Evolutionary conservation across 768 basidiomycete species (phyloP), one percentile per base, ranked within the genome.

Genomic region (Macrocybe gigantea): DNA sequence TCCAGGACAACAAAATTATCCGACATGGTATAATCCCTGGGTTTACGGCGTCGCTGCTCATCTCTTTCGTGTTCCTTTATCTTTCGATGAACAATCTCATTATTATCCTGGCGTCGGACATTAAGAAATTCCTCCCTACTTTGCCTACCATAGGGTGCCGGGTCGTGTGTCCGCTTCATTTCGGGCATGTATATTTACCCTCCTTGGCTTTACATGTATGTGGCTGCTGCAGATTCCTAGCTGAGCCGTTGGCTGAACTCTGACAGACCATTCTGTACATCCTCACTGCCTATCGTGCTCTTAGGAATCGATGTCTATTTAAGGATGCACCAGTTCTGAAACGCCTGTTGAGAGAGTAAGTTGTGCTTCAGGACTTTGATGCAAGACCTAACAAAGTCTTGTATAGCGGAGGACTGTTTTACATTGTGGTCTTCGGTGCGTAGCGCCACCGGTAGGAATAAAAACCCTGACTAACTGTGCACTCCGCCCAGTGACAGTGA

Each of bases 301-400:
- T 69, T 12, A 58, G 55, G 36, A 72, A 67, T 44, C 59, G 63
- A 9, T 57, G 58, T 40, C 40, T 63, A 45, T 50, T 68, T 32
- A 61, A 64, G 45, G 48, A 67, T 41, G 59, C 67, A 6, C 60
- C 64, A 6, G 48, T 64, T 34, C 43, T 63, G 40, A 66, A 66
- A 50, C 60, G 66, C n/a, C 60, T 73, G 49, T 51, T 72, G 0
- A 55, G 66, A 51, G 71, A 72, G 72, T 73, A 53, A 41, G 65
- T 53, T 8, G 14, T 38, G 44, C n/a, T 9, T 22, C 34, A n/a
- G 11, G 30, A n/a, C 12, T 33, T 33, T 35, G 38, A 6, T 32
- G 31, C 32, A 12, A n/a, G 10, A 10, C 34, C 11, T 34, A 7
- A 15, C 31, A 6, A 40, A 8, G 31, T 10, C 33, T 13, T 49